A percentile compares a stretch with the other conserved stretches of the same genome.
Evolutionary conservation across 768 basidiomycete genomes (phyloP).

Genomic region (Solioccasus polychromus): DNA sequence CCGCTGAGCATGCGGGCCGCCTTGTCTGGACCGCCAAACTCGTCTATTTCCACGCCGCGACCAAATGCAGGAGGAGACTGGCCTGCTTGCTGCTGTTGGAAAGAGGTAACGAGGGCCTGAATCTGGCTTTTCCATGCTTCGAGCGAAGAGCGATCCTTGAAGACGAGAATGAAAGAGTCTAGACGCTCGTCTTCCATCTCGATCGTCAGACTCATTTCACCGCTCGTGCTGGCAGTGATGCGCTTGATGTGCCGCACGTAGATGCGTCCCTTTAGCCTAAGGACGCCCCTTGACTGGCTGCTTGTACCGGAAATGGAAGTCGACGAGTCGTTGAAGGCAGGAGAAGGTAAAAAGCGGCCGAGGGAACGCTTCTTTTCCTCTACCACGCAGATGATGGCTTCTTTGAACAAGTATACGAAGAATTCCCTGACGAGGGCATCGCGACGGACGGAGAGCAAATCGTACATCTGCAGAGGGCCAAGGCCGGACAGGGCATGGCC

Average conservation of each 20-base stretch:
- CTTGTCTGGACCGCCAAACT: slow-evolving; percentile 75
- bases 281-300: slow-evolving; percentile 53
- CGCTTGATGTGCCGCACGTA: slow-evolving; percentile 93
- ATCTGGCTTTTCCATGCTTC: slow-evolving; percentile 89
- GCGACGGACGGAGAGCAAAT: slow-evolving; percentile 83
- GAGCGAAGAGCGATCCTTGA: slow-evolving; percentile 84
- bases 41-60: slow-evolving; percentile 58
- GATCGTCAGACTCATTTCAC: slow-evolving; percentile 92
- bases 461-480: slow-evolving; percentile 89
- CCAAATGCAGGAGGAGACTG: slow-evolving; percentile 32
- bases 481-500: slow-evolving; percentile 88
- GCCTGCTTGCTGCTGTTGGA: slow-evolving; percentile 53
- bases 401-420: slow-evolving; percentile 94
- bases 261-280: slow-evolving; percentile 92
- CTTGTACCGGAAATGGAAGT: slow-evolving; percentile 37
- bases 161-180: slow-evolving; percentile 94
- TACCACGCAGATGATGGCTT: slow-evolving; percentile 97
- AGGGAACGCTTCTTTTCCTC: slow-evolving; percentile 91
- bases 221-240: slow-evolving; percentile 76
- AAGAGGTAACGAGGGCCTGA: slow-evolving; percentile 68
- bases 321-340: slow-evolving; percentile 50
- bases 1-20: slow-evolving; percentile 80
- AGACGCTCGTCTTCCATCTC: slow-evolving; percentile 95
- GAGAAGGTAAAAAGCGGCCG: slow-evolving; percentile 69
- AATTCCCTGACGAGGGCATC: slow-evolving; percentile 91